These are phyloP conservation scores for Hemisphaericaspora nanyangensis DNA, from an alignment of 805 yeast genomes.

Conservation along the genomic window DNA sequence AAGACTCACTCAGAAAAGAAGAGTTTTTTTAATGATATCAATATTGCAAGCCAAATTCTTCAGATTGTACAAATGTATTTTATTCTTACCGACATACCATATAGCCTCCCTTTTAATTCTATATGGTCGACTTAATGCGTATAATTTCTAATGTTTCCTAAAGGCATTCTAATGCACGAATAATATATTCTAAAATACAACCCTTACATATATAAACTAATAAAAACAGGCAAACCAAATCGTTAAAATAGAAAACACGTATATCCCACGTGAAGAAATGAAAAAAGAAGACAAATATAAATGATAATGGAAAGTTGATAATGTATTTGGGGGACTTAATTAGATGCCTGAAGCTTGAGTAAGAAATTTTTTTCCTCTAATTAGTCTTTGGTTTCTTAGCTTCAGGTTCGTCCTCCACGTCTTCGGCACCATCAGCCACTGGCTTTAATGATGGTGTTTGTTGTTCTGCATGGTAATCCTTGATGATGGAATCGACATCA, in stretches of 20 bases:
- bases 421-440: conserved; percentile 16
- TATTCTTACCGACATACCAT: no score
- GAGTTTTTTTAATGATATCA: no score
- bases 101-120: no score
- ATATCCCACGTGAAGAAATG: neutral
- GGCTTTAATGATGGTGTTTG: conserved; percentile 30
- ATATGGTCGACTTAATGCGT: no score
- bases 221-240: neutral
- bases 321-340: no score
- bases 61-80: no score
- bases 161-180: no score
- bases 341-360: neutral
- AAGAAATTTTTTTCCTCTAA: neutral
- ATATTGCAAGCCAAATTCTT: no score
- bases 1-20: no score
- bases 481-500: conserved; percentile 58
- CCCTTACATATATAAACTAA: neutral
- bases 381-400: conserved; percentile 34
- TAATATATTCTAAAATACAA: neutral
- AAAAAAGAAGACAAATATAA: neutral
- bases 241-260: neutral
- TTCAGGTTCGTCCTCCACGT: conserved; percentile 31
- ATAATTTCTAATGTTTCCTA: no score
- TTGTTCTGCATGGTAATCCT: conserved; percentile 46
- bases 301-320: neutral